Percentiles rank a stretch among this genome's conserved stretches.
phyloP scores from a whole-genome alignment of 441 rosid species.

The Croton setiger region DNA sequence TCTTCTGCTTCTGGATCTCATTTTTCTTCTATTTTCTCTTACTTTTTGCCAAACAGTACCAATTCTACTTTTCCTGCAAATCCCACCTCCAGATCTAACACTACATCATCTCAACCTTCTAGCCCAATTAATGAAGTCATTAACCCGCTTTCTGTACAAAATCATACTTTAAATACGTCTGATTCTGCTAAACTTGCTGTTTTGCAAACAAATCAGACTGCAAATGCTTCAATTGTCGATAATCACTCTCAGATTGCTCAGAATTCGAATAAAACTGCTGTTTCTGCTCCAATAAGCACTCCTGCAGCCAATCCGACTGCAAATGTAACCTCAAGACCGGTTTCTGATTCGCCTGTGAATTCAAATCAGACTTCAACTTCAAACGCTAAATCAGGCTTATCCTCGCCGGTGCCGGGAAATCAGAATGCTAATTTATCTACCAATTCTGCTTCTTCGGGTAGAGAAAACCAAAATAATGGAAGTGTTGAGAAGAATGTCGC shows the following conservation, averaged over 20 bases:
- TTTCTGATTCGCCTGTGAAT: too few relatives aligned
- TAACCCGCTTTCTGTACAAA: slow-evolving; percentile 21
- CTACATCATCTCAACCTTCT: slow-evolving; percentile 16
- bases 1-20: too few relatives aligned
- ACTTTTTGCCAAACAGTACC: too few relatives aligned
- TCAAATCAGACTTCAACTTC: too few relatives aligned
- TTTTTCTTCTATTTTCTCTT: too few relatives aligned
- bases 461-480: slow-evolving; percentile 13
- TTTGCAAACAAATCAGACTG: slow-evolving; percentile 25
- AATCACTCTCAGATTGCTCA: too few relatives aligned
- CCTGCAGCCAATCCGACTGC: too few relatives aligned
- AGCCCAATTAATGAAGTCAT: not conserved
- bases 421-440: slow-evolving; percentile 18
- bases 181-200: slow-evolving; percentile 11
- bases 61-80: too few relatives aligned
- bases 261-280: too few relatives aligned
- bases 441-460: slow-evolving; percentile 21
- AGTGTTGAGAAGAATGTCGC: slow-evolving; percentile 20
- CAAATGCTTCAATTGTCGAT: slow-evolving; percentile 12
- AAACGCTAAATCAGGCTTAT: not conserved
- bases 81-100: slow-evolving; percentile 28
- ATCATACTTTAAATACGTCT: slow-evolving; percentile 14
- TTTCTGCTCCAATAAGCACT: too few relatives aligned
- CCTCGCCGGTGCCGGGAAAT: not conserved
- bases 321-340: too few relatives aligned